Percentiles rank a stretch among this genome's conserved stretches.
Evolutionary conservation across 1,284 basidiomycete genomes (phyloP).

Genomic region (Tetrapyrgos nigripes): DNA sequence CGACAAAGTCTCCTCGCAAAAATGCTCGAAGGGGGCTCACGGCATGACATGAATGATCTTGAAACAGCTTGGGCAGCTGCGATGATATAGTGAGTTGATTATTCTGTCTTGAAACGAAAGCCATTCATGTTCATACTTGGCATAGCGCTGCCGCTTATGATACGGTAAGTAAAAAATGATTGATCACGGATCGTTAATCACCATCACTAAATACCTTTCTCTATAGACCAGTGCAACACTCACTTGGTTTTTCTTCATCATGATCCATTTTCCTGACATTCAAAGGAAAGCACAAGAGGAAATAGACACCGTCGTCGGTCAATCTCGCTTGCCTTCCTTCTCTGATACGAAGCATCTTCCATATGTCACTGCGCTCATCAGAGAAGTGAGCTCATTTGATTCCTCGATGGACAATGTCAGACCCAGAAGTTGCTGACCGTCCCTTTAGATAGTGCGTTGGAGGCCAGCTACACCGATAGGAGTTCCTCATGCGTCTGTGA

Average conservation of each 20-base stretch:
- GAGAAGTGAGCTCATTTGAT: conserved; percentile 6
- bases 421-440: no score
- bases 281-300: conserved; percentile 7
- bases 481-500: conserved; percentile 3
- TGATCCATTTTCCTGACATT: conserved; percentile 5
- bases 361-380: conserved; percentile 9
- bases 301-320: conserved; percentile 8
- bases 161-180: conserved; percentile 8
- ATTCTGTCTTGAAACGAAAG: background rate
- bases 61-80: conserved; percentile 8
- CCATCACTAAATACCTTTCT: no score
- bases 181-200: background rate
- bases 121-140: background rate
- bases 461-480: conserved; percentile 3
- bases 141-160: conserved; percentile 3
- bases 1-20: conserved; percentile 5
- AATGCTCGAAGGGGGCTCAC: background rate
- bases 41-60: background rate
- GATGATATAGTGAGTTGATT: background rate
- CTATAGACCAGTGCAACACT: conserved; percentile 8
- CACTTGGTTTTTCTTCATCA: conserved; percentile 7
- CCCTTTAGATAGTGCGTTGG: conserved; percentile 10
- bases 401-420: no score
- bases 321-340: conserved; percentile 6
- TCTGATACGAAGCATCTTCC: conserved; percentile 10